Conservation (phyloP, 257 asterid species). For the Solanum bulbocastanum region DNA sequence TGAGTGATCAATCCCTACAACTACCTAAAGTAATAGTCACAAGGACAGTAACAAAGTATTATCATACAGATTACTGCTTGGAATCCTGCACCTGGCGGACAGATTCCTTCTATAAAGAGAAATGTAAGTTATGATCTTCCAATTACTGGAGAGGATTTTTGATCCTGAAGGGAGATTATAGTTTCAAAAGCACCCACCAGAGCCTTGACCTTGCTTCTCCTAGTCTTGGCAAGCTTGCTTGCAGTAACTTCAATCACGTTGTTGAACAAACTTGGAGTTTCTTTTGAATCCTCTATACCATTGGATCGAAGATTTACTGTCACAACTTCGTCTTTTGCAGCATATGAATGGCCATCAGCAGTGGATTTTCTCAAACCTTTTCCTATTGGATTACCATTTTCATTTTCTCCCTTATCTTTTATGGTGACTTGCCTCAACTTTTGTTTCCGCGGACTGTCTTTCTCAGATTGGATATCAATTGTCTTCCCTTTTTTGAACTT, state of each 20-base stretch:
- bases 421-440: not conserved
- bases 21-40: not conserved
- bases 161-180: constrained; percentile 45
- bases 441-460: not conserved
- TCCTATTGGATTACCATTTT: not conserved
- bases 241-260: constrained; percentile 43
- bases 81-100: not conserved
- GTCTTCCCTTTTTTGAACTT: not conserved
- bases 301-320: not conserved
- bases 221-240: constrained; percentile 35
- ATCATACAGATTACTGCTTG: not conserved
- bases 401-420: not conserved
- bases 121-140: not conserved
- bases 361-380: not conserved
- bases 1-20: not conserved
- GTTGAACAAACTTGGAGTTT: constrained; percentile 1
- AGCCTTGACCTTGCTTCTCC: constrained; percentile 48
- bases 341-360: not conserved
- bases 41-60: not conserved
- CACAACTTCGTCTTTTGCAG: not conserved
- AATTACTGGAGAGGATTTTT: not conserved
- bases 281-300: not conserved
- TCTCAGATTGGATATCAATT: not conserved
- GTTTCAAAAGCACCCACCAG: constrained; percentile 61
- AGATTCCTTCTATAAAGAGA: not conserved